Evolutionary conservation across 805 yeast species (phyloP).

Genomic region (Zygosaccharomyces bailii): DNA sequence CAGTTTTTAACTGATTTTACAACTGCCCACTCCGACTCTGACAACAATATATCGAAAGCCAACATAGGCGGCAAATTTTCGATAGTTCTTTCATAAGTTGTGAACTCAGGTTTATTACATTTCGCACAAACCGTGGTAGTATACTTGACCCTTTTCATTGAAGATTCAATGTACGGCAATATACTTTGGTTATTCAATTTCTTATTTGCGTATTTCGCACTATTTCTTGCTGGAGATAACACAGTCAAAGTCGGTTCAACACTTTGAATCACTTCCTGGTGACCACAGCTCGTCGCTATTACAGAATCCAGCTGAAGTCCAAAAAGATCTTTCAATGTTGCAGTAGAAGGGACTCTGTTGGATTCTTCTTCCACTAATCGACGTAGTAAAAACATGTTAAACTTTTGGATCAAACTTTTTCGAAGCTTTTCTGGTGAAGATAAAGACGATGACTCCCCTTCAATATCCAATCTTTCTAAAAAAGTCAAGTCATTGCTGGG

Average conservation of each 20-base stretch:
- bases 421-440: slow-evolving; percentile 13
- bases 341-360: slow-evolving; percentile 22
- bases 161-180: slow-evolving; percentile 57
- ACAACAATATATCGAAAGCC: slow-evolving; percentile 55
- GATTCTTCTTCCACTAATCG: slow-evolving; percentile 30
- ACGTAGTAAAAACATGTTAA: slow-evolving; percentile 29
- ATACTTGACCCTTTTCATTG: slow-evolving; percentile 51
- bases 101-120: slow-evolving; percentile 49
- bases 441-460: slow-evolving; percentile 21
- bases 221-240: slow-evolving; percentile 29
- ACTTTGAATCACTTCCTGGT: slow-evolving; percentile 20
- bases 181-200: slow-evolving; percentile 40
- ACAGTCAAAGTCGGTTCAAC: slow-evolving; percentile 28
- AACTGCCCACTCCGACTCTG: slow-evolving; percentile 51
- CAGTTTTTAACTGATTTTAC: slow-evolving; percentile 52
- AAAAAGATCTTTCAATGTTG: slow-evolving; percentile 31
- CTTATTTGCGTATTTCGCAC: slow-evolving; percentile 30
- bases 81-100: slow-evolving; percentile 52
- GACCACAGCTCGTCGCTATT: slow-evolving; percentile 26
- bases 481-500: slow-evolving; percentile 8
- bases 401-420: slow-evolving; percentile 25
- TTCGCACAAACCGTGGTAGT: slow-evolving; percentile 51
- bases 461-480: slow-evolving; percentile 4
- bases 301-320: slow-evolving; percentile 30
- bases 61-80: slow-evolving; percentile 62